A percentile compares a stretch with the other conserved stretches of the same genome.
These are phyloP conservation scores for Cystoderma amianthinum DNA, from an alignment of 768 basidiomycete species.

Conservation along the genomic window DNA sequence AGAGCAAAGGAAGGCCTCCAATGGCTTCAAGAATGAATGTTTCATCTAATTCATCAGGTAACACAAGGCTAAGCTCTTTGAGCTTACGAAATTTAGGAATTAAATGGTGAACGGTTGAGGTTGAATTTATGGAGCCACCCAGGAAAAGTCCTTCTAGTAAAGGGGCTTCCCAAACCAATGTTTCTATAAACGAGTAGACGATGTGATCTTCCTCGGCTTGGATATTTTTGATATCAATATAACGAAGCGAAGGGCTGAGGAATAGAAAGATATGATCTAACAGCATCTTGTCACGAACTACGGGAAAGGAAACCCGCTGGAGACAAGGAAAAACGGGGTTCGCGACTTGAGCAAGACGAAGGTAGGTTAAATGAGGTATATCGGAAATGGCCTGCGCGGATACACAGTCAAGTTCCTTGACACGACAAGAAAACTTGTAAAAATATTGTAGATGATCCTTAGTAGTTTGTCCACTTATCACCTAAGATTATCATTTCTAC, in stretches of 20 bases:
- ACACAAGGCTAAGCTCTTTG: neutral
- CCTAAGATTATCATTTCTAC: neutral
- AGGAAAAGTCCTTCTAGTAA: neutral
- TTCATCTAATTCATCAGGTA: neutral
- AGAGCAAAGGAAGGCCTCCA: neutral
- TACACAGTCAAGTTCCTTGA: neutral
- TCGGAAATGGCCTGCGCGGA: neutral
- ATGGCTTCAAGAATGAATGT: neutral
- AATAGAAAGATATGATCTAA: neutral
- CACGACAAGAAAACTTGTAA: neutral
- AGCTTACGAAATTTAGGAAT: neutral
- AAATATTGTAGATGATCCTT: neutral
- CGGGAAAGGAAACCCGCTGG: neutral
- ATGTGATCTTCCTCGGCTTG: neutral
- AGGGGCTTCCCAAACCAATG: neutral
- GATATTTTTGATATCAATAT: neutral
- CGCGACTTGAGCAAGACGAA: neutral
- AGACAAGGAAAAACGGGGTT: neutral
- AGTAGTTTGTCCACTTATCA: neutral
- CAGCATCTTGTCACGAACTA: neutral
- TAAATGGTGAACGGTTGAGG: neutral
- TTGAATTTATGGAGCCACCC: neutral
- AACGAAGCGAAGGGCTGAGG: neutral
- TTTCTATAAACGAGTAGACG: neutral
- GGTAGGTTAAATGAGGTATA: neutral